phyloP scores from a whole-genome alignment of 495 filamentous ascomycete genomes.

The Astrocystis sublimbata region DNA sequence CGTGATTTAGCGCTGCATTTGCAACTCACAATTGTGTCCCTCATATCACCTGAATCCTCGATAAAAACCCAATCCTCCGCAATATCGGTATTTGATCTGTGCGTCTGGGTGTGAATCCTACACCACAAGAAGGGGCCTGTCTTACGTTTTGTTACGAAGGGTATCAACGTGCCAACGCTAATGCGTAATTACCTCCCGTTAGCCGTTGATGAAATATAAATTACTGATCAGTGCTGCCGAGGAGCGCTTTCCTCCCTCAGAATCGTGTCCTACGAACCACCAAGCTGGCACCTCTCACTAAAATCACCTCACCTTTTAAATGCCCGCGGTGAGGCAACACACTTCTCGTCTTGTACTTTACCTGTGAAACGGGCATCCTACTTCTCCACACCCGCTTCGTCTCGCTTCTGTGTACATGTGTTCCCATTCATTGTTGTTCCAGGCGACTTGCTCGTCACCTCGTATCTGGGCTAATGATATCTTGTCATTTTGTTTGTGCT shows the following conservation, averaged over 20 bases:
- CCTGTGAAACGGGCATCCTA: background rate
- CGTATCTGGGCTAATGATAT: conserved; percentile 16
- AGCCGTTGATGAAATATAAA: background rate
- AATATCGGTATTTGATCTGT: conserved; percentile 1
- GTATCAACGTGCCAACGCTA: background rate
- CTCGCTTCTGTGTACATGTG: conserved; percentile 11
- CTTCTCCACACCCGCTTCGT: background rate
- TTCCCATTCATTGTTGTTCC: background rate
- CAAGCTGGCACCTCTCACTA: conserved; percentile 19
- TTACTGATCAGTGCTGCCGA: background rate
- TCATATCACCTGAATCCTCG: no score
- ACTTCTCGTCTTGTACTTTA: background rate
- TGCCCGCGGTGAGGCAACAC: conserved; percentile 9
- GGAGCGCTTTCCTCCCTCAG: background rate
- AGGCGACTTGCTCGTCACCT: background rate
- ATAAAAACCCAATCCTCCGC: no score
- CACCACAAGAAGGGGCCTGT: background rate
- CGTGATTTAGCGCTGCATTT: no score
- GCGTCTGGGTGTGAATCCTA: background rate
- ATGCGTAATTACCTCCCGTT: background rate
- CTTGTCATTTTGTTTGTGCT: background rate
- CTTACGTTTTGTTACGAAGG: background rate
- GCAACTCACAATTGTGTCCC: no score
- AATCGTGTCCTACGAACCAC: conserved; percentile 12
- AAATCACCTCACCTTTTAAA: conserved; percentile 9